Percentiles rank a stretch among this genome's conserved stretches.
phyloP scores from a whole-genome alignment of 257 asterid species.

The Leptodermis oblonga region DNA sequence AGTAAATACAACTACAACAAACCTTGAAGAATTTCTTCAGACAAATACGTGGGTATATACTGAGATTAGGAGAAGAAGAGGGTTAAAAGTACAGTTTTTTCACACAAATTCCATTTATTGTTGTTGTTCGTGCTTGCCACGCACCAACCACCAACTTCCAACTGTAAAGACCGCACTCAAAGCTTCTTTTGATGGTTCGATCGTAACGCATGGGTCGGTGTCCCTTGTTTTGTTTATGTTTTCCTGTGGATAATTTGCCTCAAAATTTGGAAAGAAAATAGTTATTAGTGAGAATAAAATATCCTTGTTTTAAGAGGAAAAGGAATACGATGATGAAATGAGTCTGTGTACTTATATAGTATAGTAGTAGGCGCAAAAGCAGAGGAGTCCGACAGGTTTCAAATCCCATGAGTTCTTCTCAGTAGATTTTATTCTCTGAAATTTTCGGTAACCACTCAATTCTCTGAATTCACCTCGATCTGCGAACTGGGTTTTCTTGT shows the following conservation, averaged over 20 bases:
- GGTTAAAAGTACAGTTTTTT: too few species aligned
- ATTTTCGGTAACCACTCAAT: constrained; percentile 32
- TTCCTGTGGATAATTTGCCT: constrained; percentile 20
- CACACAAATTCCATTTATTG: too few species aligned
- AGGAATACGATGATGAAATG: constrained; percentile 1
- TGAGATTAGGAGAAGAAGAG: too few species aligned
- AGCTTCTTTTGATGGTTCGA: constrained; percentile 33
- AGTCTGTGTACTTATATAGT: background rate
- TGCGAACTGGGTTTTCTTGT: constrained; percentile 28
- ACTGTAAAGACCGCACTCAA: constrained; percentile 53
- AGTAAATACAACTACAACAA: background rate
- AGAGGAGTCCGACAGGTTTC: constrained; percentile 43
- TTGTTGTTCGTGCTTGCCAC: constrained; percentile 42
- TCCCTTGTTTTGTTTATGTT: background rate
- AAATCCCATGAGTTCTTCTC: constrained; percentile 28
- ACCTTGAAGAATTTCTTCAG: too few species aligned
- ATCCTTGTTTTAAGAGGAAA: background rate
- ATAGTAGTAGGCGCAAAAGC: background rate
- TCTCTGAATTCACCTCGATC: constrained; percentile 21
- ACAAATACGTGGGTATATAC: background rate
- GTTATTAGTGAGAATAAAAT: background rate
- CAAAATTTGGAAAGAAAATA: background rate
- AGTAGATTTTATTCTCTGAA: constrained; percentile 35
- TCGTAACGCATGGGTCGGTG: constrained; percentile 37
- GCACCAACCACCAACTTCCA: constrained; percentile 45